Percentiles rank a stretch among this genome's conserved stretches.
Evolutionary conservation across 768 basidiomycete species (phyloP).

Genomic region (Rhizopogon rudus): DNA sequence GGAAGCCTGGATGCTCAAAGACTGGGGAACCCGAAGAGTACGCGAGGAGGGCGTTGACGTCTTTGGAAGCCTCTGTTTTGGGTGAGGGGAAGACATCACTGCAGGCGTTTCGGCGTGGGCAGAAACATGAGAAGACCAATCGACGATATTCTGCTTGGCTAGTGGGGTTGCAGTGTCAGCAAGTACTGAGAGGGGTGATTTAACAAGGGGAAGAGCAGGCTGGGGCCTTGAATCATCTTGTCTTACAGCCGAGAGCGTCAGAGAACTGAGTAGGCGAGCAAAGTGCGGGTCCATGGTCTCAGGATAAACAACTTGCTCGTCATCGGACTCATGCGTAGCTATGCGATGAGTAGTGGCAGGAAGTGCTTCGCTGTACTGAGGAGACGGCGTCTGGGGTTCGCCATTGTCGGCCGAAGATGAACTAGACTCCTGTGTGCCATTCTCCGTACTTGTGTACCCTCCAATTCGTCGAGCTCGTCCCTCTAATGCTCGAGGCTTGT

Average conservation of each 20-base stretch:
- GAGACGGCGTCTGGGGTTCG: conserved; percentile 63
- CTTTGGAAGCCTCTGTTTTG: conserved; percentile 6
- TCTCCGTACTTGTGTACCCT: conserved; percentile 22
- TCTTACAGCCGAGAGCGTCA: conserved; percentile 52
- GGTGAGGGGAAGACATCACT: conserved; percentile 5
- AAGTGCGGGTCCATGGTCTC: conserved; percentile 62
- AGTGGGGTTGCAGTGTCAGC: conserved; percentile 5
- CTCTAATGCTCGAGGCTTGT: conserved; percentile 45
- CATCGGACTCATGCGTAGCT: conserved; percentile 29
- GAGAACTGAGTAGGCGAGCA: conserved; percentile 57
- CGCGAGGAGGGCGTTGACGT: neutral
- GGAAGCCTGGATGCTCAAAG: neutral
- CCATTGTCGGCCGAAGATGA: conserved; percentile 59
- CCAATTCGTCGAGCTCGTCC: conserved; percentile 30
- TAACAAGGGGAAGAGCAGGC: neutral
- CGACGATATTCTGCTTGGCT: conserved; percentile 16
- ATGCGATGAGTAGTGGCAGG: conserved; percentile 14
- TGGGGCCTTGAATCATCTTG: conserved; percentile 9
- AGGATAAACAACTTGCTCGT: conserved; percentile 20
- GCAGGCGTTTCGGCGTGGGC: conserved; percentile 10
- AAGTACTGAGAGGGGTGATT: conserved; percentile 1
- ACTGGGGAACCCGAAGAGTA: neutral
- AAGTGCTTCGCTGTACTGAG: conserved; percentile 43
- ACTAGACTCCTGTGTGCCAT: conserved; percentile 53
- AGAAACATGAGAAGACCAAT: conserved; percentile 29